Evolutionary conservation across 768 basidiomycete genomes (phyloP).

Genomic region (Leccinum boreale): DNA sequence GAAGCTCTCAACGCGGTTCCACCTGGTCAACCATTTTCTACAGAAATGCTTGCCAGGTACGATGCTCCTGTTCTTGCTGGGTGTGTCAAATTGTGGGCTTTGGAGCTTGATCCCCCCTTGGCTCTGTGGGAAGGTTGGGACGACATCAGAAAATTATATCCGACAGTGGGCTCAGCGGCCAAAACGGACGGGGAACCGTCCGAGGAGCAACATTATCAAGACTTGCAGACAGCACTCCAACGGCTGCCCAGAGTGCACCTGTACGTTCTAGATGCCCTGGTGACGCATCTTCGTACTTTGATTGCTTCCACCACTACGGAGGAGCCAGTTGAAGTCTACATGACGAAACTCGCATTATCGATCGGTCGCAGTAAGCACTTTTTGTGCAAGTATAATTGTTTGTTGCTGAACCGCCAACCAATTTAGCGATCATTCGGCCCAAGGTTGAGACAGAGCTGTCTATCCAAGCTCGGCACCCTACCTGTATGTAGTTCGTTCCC

Average conservation of each 20-base stretch:
- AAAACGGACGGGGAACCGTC: conserved; percentile 51
- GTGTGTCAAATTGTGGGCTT: conserved; percentile 80
- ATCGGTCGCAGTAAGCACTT: conserved; percentile 73
- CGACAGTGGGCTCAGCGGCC: conserved; percentile 57
- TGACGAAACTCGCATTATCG: conserved; percentile 84
- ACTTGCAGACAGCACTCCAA: conserved; percentile 59
- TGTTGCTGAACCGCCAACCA: conserved; percentile 1
- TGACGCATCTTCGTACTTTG: conserved; percentile 73
- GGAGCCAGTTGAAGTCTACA: conserved; percentile 75
- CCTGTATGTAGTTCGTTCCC: conserved; percentile 44
- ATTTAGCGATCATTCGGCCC: conserved; percentile 74
- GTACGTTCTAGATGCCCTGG: conserved; percentile 71
- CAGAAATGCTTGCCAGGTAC: conserved; percentile 64
- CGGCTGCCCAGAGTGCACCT: conserved; percentile 77
- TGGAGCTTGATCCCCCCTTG: conserved; percentile 90
- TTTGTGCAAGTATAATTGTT: neutral
- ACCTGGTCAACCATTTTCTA: conserved; percentile 41
- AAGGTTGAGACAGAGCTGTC: conserved; percentile 79
- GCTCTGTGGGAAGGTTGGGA: conserved; percentile 90
- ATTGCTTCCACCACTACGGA: conserved; percentile 66
- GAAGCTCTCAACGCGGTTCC: conserved; percentile 79
- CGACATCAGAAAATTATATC: conserved; percentile 85
- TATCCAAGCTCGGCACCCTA: conserved; percentile 87
- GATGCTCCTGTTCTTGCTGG: conserved; percentile 87
- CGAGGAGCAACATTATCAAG: conserved; percentile 60